Conservation (phyloP, 1,139 yeast species). For the Taphrina sp. region DNA sequence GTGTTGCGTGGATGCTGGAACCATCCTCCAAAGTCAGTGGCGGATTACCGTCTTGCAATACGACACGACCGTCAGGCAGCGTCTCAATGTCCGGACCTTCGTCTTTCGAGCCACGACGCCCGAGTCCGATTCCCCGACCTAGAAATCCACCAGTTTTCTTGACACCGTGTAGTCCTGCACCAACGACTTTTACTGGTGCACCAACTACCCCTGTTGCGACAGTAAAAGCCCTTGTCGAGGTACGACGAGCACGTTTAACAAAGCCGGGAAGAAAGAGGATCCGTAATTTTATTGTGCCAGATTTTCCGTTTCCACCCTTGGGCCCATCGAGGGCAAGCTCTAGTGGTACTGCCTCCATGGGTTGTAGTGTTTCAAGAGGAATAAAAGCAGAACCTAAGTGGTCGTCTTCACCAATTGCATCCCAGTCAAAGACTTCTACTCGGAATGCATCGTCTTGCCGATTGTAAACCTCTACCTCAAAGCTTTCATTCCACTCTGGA, state of each 20-base stretch:
- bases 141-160: slow-evolving; percentile 18
- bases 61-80: slow-evolving; percentile 1
- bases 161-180: slow-evolving; percentile 38
- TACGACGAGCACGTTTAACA: slow-evolving; percentile 49
- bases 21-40: too few species aligned
- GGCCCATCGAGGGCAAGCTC: slow-evolving; percentile 58
- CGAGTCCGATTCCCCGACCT: slow-evolving; percentile 10
- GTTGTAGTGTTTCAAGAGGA: slow-evolving; percentile 61
- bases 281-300: slow-evolving; percentile 63
- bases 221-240: slow-evolving; percentile 29
- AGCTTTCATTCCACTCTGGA: slow-evolving; percentile 79
- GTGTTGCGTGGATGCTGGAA: too few species aligned
- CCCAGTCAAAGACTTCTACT: slow-evolving; percentile 80
- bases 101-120: neutral
- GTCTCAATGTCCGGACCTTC: too few species aligned
- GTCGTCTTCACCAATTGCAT: slow-evolving; percentile 79
- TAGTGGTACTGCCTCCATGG: slow-evolving; percentile 54
- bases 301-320: slow-evolving; percentile 50
- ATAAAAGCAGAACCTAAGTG: slow-evolving; percentile 66
- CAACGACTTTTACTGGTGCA: slow-evolving; percentile 41
- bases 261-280: slow-evolving; percentile 70
- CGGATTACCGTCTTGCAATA: neutral
- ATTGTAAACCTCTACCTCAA: slow-evolving; percentile 55
- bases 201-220: slow-evolving; percentile 39
- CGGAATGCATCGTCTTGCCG: slow-evolving; percentile 60